These are phyloP conservation scores for Didymella keratinophila DNA, from an alignment of 2,329 filamentous ascomycete genomes.

Conservation along the genomic window DNA sequence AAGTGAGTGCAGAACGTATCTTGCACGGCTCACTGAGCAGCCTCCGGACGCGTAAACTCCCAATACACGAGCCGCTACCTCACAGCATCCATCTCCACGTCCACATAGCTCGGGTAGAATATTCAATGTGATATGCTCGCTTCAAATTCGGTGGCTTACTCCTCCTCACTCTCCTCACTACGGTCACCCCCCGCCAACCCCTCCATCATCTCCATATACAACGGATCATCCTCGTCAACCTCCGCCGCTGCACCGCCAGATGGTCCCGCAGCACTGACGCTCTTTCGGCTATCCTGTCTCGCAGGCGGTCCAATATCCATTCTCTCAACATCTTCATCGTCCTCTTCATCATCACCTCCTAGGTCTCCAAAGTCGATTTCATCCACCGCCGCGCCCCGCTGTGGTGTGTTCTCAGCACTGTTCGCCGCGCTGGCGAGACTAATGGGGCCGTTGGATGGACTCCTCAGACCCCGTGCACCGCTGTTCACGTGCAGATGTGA, in stretches of 20 bases:
- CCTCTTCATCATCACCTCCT: conserved; percentile 38
- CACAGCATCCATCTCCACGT: too few relatives aligned
- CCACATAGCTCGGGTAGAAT: too few relatives aligned
- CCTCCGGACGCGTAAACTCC: too few relatives aligned
- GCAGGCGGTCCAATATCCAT: conserved; percentile 45
- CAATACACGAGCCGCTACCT: too few relatives aligned
- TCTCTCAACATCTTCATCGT: conserved; percentile 45
- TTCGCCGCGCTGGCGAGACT: conserved; percentile 55
- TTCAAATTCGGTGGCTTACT: too few relatives aligned
- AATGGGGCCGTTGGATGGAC: conserved; percentile 52
- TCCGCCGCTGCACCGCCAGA: conserved; percentile 23
- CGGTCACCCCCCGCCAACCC: conserved; percentile 50
- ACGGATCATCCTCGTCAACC: conserved; percentile 52
- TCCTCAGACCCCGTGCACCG: conserved; percentile 28
- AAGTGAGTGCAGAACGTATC: too few relatives aligned
- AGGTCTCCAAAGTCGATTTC: conserved; percentile 49
- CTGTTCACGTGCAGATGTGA: conserved; percentile 8
- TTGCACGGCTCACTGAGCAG: too few relatives aligned
- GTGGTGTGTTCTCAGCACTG: conserved; percentile 32
- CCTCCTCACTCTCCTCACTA: conserved; percentile 53
- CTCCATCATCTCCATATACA: conserved; percentile 55
- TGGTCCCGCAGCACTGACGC: not conserved
- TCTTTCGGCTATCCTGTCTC: conserved; percentile 21
- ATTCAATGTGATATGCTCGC: too few relatives aligned
- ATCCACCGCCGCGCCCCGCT: conserved; percentile 34